Conservation (phyloP, 345 rosid genomes). For the Populus tremula region DNA sequence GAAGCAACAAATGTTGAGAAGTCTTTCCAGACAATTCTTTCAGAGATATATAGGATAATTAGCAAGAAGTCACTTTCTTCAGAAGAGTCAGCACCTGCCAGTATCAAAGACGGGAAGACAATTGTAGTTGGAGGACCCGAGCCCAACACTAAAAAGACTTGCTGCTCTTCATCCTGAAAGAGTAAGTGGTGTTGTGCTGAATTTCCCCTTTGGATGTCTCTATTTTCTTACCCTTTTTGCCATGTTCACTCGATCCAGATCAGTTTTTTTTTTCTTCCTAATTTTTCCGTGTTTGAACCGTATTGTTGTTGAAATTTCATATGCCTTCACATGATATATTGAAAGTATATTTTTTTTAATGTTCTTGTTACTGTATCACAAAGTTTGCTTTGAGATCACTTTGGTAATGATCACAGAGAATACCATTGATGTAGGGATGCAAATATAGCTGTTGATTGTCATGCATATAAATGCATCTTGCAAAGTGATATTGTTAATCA, state of each 20-base stretch:
- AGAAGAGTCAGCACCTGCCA: constrained; percentile 52
- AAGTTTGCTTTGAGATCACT: not conserved
- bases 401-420: not conserved
- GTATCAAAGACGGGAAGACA: constrained; percentile 78
- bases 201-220: constrained; percentile 1
- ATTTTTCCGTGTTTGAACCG: not conserved
- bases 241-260: not conserved
- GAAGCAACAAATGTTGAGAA: constrained; percentile 87
- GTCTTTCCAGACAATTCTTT: constrained; percentile 77
- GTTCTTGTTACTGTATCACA: not conserved
- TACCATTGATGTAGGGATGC: not conserved
- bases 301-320: not conserved
- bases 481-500: no score
- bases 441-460: no score
- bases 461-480: no score
- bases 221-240: not conserved
- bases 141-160: constrained; percentile 56
- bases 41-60: constrained; percentile 77
- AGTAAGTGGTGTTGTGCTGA: constrained; percentile 5
- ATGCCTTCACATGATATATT: not conserved
- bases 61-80: constrained; percentile 86
- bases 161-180: constrained; percentile 64
- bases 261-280: not conserved
- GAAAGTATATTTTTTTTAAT: not conserved
- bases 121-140: constrained; percentile 67